Evolutionary conservation across 768 basidiomycete genomes (phyloP), one percentile per base, ranked within the genome.

Genomic region (Xerocomellus dryophilus): DNA sequence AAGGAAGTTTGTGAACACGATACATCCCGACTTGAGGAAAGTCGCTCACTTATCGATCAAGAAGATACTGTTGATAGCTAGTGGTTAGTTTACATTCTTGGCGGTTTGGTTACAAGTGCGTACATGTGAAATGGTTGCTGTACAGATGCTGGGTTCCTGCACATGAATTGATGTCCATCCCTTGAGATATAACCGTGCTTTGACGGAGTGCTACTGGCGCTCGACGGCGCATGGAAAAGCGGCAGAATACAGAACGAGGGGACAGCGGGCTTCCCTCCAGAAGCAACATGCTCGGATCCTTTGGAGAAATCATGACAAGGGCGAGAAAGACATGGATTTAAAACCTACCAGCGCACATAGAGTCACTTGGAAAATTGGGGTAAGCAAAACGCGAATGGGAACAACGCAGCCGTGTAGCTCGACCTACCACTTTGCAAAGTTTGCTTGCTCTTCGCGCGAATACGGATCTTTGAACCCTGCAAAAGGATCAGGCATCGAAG

Each of bases 381-480:
- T 61, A 31, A 59, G 40, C 12, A 39, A 48, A n/a, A 27, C 6
- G 0, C 2, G 5, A 34, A 25, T 27, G 3, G 10, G 10, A 31
- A 12, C n/a, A 3, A 29, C 8, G n/a, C 4, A 3, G 2, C 10
- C 11, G 3, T 9, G 10, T 29, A 27, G 18, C 3, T 46, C 9
- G 15, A 65, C 76, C 43, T 60, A 81, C 80, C 83, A 85, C 60
- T 78, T 77, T 1, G 72, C 64, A 60, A 84, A 85, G 47, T 75
- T 74, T 0, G 71, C 46, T 59, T 79, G 78, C 45, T 84, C 81
- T 38, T 83, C 81, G 7, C 74, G 74, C 5, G 81, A 75, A 58
- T 85, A 85, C 0, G 82, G 84, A 63, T 85, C 83, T 69, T 78
- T 82, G 72, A 84, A 85, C 6, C 81, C 83, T 83, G 44, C 12